Conservation (phyloP, 495 filamentous ascomycete genomes). For the Tuber melanosporum region DNA sequence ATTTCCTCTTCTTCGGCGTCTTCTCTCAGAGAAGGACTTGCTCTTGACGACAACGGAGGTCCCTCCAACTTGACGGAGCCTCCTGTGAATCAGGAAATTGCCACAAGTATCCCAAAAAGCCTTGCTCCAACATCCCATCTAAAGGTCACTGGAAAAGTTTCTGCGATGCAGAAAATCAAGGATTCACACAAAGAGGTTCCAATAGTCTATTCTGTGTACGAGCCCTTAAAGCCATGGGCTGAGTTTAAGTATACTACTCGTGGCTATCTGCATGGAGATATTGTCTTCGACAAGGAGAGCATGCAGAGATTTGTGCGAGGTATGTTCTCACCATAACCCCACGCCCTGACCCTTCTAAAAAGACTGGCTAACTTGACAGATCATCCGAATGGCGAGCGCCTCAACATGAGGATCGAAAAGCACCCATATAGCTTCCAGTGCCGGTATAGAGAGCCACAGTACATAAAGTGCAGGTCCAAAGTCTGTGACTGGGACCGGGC, state of each 20-base stretch:
- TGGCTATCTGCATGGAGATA: constrained; percentile 19
- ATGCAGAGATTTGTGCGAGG: constrained; percentile 21
- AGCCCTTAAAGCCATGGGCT: constrained; percentile 18
- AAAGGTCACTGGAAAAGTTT: neutral
- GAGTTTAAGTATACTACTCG: constrained; percentile 15
- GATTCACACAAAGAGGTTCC: neutral
- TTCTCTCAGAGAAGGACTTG: neutral
- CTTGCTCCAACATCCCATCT: neutral
- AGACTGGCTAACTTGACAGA: constrained; percentile 11
- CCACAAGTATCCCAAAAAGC: neutral
- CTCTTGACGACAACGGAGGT: neutral
- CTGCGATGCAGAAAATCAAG: neutral
- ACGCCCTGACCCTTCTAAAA: no score
- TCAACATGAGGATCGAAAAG: constrained; percentile 34
- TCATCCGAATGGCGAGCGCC: constrained; percentile 32
- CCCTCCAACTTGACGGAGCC: neutral
- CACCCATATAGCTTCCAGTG: constrained; percentile 30
- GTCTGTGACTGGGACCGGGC: constrained; percentile 11
- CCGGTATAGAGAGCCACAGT: constrained; percentile 19
- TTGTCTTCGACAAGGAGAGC: constrained; percentile 7
- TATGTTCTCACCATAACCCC: constrained; percentile 2
- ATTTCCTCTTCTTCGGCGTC: neutral
- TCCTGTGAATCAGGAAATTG: neutral
- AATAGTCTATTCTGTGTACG: constrained; percentile 18
- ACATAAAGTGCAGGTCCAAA: constrained; percentile 24